phyloP scores from a whole-genome alignment of 176 grass and related monocot species.

The Aegilops speltoides region DNA sequence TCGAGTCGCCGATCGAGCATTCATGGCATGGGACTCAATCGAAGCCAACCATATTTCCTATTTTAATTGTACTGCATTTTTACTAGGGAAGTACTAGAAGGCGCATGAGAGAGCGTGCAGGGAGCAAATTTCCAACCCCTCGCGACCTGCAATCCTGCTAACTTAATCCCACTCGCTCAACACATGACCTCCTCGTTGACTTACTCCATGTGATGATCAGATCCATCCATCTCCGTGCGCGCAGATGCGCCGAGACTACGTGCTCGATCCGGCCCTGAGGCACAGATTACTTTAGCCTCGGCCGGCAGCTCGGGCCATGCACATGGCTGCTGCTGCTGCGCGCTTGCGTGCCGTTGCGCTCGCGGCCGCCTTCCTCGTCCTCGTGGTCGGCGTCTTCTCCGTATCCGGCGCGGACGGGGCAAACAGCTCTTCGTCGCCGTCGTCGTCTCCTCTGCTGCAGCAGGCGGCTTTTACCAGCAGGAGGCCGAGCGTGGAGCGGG shows the following conservation, averaged over 20 bases:
- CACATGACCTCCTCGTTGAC: background rate
- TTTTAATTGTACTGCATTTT: too few species aligned
- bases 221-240: too few species aligned
- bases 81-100: background rate
- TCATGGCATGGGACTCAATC: too few species aligned
- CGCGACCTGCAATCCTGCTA: background rate
- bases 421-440: too few species aligned
- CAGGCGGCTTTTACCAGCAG: too few species aligned
- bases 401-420: background rate
- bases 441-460: too few species aligned
- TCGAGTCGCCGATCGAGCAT: too few species aligned
- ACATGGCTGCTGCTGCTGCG: background rate
- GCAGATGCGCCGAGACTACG: too few species aligned
- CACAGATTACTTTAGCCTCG: background rate
- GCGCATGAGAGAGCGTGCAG: background rate
- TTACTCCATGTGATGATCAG: too few species aligned
- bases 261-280: background rate
- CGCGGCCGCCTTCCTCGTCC: background rate
- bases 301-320: background rate
- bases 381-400: background rate
- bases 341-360: background rate
- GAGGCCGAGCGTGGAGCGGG: slow-evolving; percentile 25
- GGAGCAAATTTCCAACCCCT: background rate
- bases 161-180: slow-evolving; percentile 1
- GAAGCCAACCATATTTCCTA: too few species aligned